A percentile compares a stretch with the other conserved stretches of the same genome.
Evolutionary conservation across 2,329 filamentous ascomycete species (phyloP).

Genomic region (Elsinoe perseae): DNA sequence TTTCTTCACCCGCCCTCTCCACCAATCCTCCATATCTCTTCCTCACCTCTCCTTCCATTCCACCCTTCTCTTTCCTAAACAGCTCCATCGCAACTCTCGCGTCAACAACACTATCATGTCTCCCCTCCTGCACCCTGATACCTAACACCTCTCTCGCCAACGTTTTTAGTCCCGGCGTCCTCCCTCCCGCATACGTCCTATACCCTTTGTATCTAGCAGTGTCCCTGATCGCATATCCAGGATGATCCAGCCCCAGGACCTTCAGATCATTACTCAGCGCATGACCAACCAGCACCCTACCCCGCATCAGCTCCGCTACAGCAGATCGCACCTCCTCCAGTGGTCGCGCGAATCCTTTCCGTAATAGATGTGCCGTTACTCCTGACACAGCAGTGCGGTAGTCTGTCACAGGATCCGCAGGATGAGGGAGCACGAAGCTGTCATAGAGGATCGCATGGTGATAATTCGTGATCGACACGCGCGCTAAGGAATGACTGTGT

Average conservation of each 20-base stretch:
- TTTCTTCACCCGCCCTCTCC: constrained; percentile 18
- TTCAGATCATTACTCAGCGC: constrained; percentile 70
- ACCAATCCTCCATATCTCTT: constrained; percentile 49
- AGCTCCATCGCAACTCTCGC: constrained; percentile 84
- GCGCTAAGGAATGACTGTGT: constrained; percentile 60
- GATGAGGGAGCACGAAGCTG: constrained; percentile 67
- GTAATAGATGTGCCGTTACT: constrained; percentile 66
- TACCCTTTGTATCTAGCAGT: constrained; percentile 73
- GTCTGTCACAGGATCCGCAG: constrained; percentile 66
- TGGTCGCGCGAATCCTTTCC: constrained; percentile 35
- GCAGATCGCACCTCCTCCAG: constrained; percentile 72
- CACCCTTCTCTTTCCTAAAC: constrained; percentile 73
- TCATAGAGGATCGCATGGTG: constrained; percentile 91
- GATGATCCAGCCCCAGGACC: constrained; percentile 70
- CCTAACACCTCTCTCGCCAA: constrained; percentile 51
- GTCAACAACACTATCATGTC: constrained; percentile 62
- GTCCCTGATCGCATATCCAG: constrained; percentile 70
- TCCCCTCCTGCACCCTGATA: constrained; percentile 51
- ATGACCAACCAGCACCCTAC: constrained; percentile 72
- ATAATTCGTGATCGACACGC: constrained; percentile 87
- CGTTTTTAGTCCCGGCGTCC: constrained; percentile 59
- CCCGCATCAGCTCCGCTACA: constrained; percentile 60
- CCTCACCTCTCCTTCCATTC: constrained; percentile 73
- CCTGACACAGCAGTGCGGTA: constrained; percentile 86
- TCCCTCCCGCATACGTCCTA: constrained; percentile 58